Conservation (phyloP, 1,284 basidiomycete genomes). For the Malassezia cuniculi region DNA sequence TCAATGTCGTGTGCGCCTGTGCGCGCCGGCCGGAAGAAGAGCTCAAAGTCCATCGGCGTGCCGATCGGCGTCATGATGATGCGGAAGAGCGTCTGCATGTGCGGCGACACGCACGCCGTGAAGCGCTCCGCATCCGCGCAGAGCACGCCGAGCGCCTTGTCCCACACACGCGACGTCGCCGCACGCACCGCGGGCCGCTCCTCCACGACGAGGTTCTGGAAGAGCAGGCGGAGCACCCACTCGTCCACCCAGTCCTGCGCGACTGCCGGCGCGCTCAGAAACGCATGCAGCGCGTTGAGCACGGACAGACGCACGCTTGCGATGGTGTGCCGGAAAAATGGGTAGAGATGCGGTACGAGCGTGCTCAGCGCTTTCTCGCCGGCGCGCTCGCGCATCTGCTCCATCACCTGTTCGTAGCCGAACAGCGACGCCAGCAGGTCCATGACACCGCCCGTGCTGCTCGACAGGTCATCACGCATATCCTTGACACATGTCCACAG, state of each 20-base stretch:
- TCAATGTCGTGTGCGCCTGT: constrained; percentile 63
- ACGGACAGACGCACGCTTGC: constrained; percentile 83
- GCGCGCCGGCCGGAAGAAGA: constrained; percentile 57
- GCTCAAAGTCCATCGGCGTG: constrained; percentile 58
- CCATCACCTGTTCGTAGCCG: constrained; percentile 56
- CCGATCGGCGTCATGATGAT: constrained; percentile 85
- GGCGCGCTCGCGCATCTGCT: constrained; percentile 50
- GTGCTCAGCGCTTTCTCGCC: constrained; percentile 50
- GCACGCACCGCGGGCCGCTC: constrained; percentile 72
- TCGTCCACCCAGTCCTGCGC: constrained; percentile 69
- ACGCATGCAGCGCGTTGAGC: constrained; percentile 73
- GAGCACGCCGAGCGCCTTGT: constrained; percentile 52
- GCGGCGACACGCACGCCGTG: constrained; percentile 24
- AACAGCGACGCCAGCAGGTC: constrained; percentile 52
- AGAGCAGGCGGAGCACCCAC: constrained; percentile 68
- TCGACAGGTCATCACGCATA: constrained; percentile 92
- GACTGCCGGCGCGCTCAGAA: constrained; percentile 65
- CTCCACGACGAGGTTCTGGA: constrained; percentile 89
- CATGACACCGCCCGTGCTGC: constrained; percentile 94
- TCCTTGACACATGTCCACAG: constrained; percentile 82
- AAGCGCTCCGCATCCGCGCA: constrained; percentile 14
- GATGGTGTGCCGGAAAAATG: constrained; percentile 96
- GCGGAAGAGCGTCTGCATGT: constrained; percentile 49
- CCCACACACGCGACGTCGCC: constrained; percentile 67
- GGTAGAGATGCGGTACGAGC: constrained; percentile 77